A percentile compares a stretch with the other conserved stretches of the same genome.
phyloP scores from a whole-genome alignment of 805 yeast species.

The Metschnikowia cubensis region DNA sequence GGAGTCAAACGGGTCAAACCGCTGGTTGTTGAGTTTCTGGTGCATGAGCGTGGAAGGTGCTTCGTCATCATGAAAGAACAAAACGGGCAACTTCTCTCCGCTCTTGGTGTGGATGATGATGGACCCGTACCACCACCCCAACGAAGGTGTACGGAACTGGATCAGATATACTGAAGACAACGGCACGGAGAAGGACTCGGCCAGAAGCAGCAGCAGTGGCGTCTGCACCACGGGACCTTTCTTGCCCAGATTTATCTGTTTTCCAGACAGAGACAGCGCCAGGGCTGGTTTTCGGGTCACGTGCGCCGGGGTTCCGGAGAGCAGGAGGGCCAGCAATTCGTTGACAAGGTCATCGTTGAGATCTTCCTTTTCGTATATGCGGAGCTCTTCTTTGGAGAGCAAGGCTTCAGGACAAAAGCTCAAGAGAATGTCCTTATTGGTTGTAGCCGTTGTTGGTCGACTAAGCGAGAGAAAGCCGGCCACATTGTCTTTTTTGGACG shows the following conservation, averaged over 20 bases:
- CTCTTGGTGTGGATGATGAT: conserved; percentile 65
- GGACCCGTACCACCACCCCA: conserved; percentile 92
- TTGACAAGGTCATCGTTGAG: conserved; percentile 25
- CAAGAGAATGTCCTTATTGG: conserved; percentile 54
- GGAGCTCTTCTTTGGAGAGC: conserved; percentile 43
- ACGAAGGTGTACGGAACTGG: conserved; percentile 77
- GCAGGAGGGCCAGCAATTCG: conserved; percentile 21
- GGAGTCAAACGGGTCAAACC: conserved; percentile 71
- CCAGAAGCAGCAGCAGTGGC: conserved; percentile 41
- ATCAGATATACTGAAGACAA: conserved; percentile 65
- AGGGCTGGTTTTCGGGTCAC: not conserved
- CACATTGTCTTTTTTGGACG: conserved; percentile 68
- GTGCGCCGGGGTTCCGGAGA: conserved; percentile 7
- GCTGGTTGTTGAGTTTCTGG: conserved; percentile 54
- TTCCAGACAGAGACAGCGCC: too few relatives aligned
- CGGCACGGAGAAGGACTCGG: conserved; percentile 48
- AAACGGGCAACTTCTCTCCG: conserved; percentile 69
- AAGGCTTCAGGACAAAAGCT: conserved; percentile 66
- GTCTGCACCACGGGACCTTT: conserved; percentile 35
- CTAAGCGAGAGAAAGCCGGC: conserved; percentile 72
- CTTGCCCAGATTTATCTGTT: too few relatives aligned
- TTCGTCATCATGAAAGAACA: conserved; percentile 91
- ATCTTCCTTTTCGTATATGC: conserved; percentile 43
- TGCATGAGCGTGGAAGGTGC: conserved; percentile 67
- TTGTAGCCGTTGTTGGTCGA: conserved; percentile 41